Percentiles rank a stretch among this genome's conserved stretches.
Conservation (phyloP, 2,329 filamentous ascomycete genomes). For the Aspergillus pseudotamarii region DNA sequence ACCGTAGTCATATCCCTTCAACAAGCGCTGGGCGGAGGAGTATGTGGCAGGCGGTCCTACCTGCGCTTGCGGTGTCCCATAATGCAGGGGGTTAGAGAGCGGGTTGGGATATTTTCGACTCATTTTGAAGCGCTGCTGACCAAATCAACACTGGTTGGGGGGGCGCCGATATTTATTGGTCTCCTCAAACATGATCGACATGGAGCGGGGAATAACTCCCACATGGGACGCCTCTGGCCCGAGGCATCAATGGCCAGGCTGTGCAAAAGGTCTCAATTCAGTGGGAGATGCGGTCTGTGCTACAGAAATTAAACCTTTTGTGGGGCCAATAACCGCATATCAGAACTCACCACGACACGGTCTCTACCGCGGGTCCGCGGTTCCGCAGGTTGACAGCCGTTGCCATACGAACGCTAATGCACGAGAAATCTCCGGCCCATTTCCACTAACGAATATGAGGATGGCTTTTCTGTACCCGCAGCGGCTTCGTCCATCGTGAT, state of each 20-base stretch:
- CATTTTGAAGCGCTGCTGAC: not conserved
- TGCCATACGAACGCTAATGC: not conserved
- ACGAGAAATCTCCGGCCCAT: no score
- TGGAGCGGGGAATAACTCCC: not conserved
- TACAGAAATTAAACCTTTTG: not conserved
- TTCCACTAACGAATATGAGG: not conserved
- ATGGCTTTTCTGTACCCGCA: not conserved
- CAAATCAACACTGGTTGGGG: not conserved
- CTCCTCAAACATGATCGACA: not conserved
- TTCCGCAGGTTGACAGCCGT: not conserved
- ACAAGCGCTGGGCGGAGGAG: constrained; percentile 13
- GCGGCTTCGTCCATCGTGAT: no score
- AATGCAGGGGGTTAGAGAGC: constrained; percentile 15
- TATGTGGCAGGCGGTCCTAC: constrained; percentile 17
- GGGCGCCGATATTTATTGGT: not conserved
- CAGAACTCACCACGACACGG: not conserved
- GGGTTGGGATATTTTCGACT: constrained; percentile 10
- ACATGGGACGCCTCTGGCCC: not conserved
- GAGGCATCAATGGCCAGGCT: not conserved
- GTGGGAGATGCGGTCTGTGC: not conserved
- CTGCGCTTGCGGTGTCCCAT: constrained; percentile 17
- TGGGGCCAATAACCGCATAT: not conserved
- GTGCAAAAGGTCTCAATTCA: not conserved
- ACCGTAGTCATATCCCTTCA: constrained; percentile 23
- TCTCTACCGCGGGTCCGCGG: not conserved